Base-by-base conservation (phyloP, 495 filamentous ascomycete species). In the Hypoxylon rickii region DNA sequence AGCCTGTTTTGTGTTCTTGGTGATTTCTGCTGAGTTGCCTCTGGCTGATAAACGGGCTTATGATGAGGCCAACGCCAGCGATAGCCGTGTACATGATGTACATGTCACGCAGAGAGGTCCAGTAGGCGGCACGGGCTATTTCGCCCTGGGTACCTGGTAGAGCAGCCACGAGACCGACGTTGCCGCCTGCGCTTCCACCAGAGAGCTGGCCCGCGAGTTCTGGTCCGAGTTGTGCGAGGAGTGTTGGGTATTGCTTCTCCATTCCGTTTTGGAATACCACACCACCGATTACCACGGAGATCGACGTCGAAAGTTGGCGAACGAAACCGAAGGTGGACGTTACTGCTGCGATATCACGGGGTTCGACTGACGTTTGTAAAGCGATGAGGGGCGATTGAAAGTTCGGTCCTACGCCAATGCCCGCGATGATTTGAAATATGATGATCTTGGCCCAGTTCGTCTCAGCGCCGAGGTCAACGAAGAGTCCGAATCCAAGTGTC, bases 321-420 rank as follows among this genome's bases (percentile, higher is more conserved):
- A 89, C 75, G 66, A 93, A 92, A 1, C 82, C 79, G 46, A 90
- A 86, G 0, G 89, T 90, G 0, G 84, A 83, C 0, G 89, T 94
- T 2, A 89, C 91, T 0, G 87, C 83, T 0, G 86, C 91, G 12
- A 88, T 87, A 41, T 95, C 89, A 4, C 79, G 74, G 19, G 84
- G 83, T 1, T 80, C 71, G 47, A 92, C 83, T 19, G 77, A 77
- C 8, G 80, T 76, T 51, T 91, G 89, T 6, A 95, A 69, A 0
- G 90, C 89, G 22, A 93, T 86, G 19, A 92, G 77, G 1, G 89
- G 89, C 0, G 86, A 77, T 62, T 89, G 83, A 65, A 89, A 87
- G 31, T 83, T 78, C 0, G 83, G 80, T 0, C 84, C 86, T 15
- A 81, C 74, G 5, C 87, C 87, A 15, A 81, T 69, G 20, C 87